phyloP scores from a whole-genome alignment of 2,329 filamentous ascomycete genomes.

The Helotiales sp. region DNA sequence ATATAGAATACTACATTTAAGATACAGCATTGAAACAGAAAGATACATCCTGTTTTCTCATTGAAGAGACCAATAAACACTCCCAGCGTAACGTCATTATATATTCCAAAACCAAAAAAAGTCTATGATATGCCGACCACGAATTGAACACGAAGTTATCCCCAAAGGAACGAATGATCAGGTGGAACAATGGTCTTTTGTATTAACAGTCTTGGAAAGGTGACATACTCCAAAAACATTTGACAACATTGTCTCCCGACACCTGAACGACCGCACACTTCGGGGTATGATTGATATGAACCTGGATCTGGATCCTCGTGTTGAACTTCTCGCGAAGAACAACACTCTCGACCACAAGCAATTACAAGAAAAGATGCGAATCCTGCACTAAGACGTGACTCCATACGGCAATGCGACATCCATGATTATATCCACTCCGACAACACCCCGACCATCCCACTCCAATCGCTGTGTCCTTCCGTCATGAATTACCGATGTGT shows the following conservation, averaged over 20 bases:
- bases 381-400: conserved; percentile 35
- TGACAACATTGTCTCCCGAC: conserved; percentile 23
- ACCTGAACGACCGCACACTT: conserved; percentile 40
- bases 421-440: conserved; percentile 30
- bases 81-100: conserved; percentile 26
- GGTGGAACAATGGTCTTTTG: conserved; percentile 16
- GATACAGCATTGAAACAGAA: conserved; percentile 6
- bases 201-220: not conserved
- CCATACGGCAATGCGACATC: conserved; percentile 42
- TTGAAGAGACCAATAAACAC: conserved; percentile 27
- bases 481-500: conserved; percentile 40
- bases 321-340: conserved; percentile 23
- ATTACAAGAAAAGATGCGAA: conserved; percentile 44
- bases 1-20: conserved; percentile 10
- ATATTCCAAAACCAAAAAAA: not conserved
- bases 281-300: conserved; percentile 33
- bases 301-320: conserved; percentile 29
- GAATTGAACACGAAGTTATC: conserved; percentile 3
- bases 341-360: conserved; percentile 40
- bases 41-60: not conserved
- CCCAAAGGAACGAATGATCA: not conserved
- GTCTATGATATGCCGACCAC: not conserved
- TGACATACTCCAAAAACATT: conserved; percentile 1
- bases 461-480: conserved; percentile 39
- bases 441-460: conserved; percentile 28